Evolutionary conservation across 495 filamentous ascomycete genomes (phyloP), one percentile per base, ranked within the genome.

Genomic region (Hypomontagnella monticulosa): DNA sequence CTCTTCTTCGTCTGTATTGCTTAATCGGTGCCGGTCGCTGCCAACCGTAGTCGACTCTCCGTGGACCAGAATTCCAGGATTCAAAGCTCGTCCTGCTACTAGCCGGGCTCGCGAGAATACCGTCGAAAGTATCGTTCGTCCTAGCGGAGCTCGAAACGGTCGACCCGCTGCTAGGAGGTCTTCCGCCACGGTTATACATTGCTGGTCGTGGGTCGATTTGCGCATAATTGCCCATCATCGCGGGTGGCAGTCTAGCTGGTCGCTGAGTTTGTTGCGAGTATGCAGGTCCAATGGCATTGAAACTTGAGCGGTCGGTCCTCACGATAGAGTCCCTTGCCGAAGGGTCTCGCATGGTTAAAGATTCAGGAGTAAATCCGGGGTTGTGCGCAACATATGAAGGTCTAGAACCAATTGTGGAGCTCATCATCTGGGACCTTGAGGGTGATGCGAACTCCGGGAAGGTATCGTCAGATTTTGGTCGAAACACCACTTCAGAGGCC

Each of bases 1-100:
- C 71, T 38, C 71, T 67, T 51, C 71, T 77, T 18, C 70, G 72
- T 18, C 71, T 63, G 18, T 75, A 73, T 67, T 75, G 63, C 58
- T 78, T 76, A 6, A 76, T 69, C 10, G 72, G 76, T 0, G 74
- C 68, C 6, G 80, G 77, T 52, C 73, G 73, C 54, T 78, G 76
- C 72, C 75, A 80, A 5, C 68, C 69, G 46, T 74, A 68, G 54
- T 62, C 74, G 15, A 27, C 63, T 52, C 63, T 65, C 46, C 67
- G 61, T 15, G 64, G 63, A 27, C 36, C 60, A 12, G 75, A 73
- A 46, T 74, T 69, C 61, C 71, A 72, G 3, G 76, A 79, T 8
- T 81, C 80, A 68, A 78, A 57, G 53, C 77, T 81, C 18, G 78
- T 78, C 43, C 70, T 75, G 65, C 76, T 81, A 59, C 70, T 75